A percentile compares a stretch with the other conserved stretches of the same genome.
Conservation (phyloP, 2,329 filamentous ascomycete species). For the Penicillium brevicompactum region DNA sequence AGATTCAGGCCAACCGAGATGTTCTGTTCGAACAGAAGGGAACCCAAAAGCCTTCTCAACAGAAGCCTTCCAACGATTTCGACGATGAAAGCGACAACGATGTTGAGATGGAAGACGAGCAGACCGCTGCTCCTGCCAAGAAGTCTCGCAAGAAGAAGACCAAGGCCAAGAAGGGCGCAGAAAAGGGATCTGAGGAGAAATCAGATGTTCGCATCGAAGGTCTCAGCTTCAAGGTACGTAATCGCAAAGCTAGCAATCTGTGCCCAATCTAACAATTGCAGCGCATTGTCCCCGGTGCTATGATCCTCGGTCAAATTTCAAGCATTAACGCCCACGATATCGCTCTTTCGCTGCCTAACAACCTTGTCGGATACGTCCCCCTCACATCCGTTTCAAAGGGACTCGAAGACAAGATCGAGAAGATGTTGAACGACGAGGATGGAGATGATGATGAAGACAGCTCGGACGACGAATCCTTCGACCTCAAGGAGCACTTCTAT, state of each 20-base stretch:
- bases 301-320: constrained; percentile 83
- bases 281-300: constrained; percentile 81
- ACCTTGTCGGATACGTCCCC: constrained; percentile 83
- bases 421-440: constrained; percentile 61
- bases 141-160: constrained; percentile 43
- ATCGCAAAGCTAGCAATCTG: background rate
- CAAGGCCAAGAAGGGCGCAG: constrained; percentile 55
- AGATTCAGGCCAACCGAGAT: constrained; percentile 88
- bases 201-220: constrained; percentile 74
- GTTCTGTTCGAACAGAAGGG: constrained; percentile 83
- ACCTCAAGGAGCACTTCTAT: constrained; percentile 73
- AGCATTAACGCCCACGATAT: constrained; percentile 80
- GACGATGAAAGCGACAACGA: constrained; percentile 59
- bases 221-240: constrained; percentile 79
- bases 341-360: constrained; percentile 85
- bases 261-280: constrained; percentile 47
- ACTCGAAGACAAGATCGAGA: constrained; percentile 75
- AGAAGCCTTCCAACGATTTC: constrained; percentile 53
- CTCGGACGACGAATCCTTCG: constrained; percentile 60
- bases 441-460: constrained; percentile 57
- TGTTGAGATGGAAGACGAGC: constrained; percentile 52
- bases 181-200: constrained; percentile 52
- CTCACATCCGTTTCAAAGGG: constrained; percentile 87
- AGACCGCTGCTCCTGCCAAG: constrained; percentile 38
- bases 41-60: constrained; percentile 51